Conservation (phyloP, 345 rosid species). For the Mangifera indica region DNA sequence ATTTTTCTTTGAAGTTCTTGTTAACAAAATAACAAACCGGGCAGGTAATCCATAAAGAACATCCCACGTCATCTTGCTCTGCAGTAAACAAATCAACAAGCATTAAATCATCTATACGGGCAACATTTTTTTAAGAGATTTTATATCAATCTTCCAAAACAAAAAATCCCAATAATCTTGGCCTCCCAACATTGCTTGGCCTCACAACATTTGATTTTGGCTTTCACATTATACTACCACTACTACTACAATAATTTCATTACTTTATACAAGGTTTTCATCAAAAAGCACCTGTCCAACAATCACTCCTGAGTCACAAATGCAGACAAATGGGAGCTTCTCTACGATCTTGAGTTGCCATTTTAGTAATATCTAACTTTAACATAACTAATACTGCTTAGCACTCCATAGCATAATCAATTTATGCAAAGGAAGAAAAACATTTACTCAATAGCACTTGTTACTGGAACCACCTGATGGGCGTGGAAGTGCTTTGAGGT, state of each 20-base stretch:
- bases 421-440: not conserved
- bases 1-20: too few species aligned
- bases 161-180: not conserved
- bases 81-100: too few species aligned
- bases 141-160: too few species aligned
- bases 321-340: not conserved
- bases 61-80: too few species aligned
- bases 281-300: not conserved
- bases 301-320: not conserved
- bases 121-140: too few species aligned
- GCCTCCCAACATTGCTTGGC: not conserved
- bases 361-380: not conserved
- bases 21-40: too few species aligned
- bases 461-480: slow-evolving; percentile 54
- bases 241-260: not conserved
- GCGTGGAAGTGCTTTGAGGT: slow-evolving; percentile 41
- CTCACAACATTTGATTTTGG: not conserved
- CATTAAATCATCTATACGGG: too few species aligned
- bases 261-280: not conserved
- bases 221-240: not conserved
- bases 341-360: not conserved
- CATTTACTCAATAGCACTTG: too few species aligned
- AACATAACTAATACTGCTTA: not conserved
- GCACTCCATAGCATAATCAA: not conserved
- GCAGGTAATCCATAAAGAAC: too few species aligned